Evolutionary conservation across 2,329 filamentous ascomycete genomes (phyloP).

Genomic region (Bipolaris sorokiniana): DNA sequence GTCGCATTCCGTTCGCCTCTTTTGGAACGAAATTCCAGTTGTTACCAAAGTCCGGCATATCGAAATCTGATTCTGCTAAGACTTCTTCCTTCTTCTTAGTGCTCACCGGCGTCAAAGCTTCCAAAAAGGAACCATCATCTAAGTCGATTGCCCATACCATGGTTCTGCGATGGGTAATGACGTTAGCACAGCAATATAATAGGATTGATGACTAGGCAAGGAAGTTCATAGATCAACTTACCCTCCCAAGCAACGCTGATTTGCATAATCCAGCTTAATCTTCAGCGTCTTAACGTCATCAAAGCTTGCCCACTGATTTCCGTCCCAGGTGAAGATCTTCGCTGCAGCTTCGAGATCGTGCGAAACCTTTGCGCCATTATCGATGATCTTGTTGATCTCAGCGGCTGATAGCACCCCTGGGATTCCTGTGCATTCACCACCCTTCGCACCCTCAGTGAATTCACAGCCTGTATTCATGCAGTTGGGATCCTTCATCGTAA

Average conservation of each 20-base stretch:
- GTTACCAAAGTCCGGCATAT: no score
- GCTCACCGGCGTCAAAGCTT: no score
- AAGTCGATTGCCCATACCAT: no score
- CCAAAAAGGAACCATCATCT: no score
- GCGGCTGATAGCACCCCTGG: slow-evolving; percentile 6
- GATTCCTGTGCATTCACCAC: slow-evolving; percentile 3
- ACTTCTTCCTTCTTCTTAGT: no score
- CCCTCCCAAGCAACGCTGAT: slow-evolving; percentile 2
- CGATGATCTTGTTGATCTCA: slow-evolving; percentile 12
- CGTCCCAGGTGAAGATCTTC: background rate
- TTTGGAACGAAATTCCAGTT: no score
- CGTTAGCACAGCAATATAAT: no score
- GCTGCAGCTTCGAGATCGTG: slow-evolving; percentile 4
- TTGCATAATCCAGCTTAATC: background rate
- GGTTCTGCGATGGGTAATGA: no score
- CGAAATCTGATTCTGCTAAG: no score
- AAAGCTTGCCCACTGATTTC: background rate
- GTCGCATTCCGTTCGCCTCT: no score
- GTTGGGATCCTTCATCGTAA: slow-evolving; percentile 26
- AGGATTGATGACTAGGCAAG: no score
- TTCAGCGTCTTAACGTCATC: background rate
- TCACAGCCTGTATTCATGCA: slow-evolving; percentile 15
- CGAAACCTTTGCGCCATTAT: background rate
- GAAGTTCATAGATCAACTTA: background rate
- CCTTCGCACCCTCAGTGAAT: slow-evolving; percentile 10